Percentiles rank a stretch among this genome's conserved stretches.
phyloP scores from a whole-genome alignment of 2,329 filamentous ascomycete species.

The Aspergillus sp. region DNA sequence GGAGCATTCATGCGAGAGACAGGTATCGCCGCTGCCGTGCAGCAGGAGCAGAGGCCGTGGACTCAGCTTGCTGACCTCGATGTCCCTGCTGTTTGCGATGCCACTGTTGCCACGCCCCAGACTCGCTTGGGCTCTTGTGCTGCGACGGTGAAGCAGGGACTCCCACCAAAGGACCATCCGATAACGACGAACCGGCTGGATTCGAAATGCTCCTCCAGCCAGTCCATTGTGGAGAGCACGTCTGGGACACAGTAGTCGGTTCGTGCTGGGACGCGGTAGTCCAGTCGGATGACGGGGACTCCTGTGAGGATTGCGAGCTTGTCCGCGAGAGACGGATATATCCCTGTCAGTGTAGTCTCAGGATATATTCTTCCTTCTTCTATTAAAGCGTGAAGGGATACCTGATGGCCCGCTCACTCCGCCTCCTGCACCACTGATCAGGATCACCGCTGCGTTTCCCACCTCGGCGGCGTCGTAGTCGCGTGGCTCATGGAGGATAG shows the following conservation, averaged over 20 bases:
- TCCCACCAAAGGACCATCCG: conserved; percentile 47
- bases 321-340: conserved; percentile 42
- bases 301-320: conserved; percentile 41
- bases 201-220: conserved; percentile 30
- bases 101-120: conserved; percentile 40
- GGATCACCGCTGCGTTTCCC: conserved; percentile 25
- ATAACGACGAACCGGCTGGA: conserved; percentile 40
- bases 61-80: conserved; percentile 29
- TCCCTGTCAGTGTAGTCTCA: no score
- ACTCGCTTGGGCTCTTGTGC: conserved; percentile 31
- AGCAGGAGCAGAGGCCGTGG: conserved; percentile 40
- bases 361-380: no score
- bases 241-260: conserved; percentile 39
- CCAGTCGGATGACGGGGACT: conserved; percentile 42
- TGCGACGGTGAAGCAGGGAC: conserved; percentile 41
- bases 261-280: conserved; percentile 40
- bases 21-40: conserved; percentile 41
- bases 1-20: conserved; percentile 34
- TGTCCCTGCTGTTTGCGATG: conserved; percentile 40
- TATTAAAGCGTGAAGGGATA: conserved; percentile 15
- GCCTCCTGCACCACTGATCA: conserved; percentile 37
- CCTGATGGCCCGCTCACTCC: conserved; percentile 42
- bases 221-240: conserved; percentile 37
- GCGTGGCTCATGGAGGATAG: conserved; percentile 35
- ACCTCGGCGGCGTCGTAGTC: conserved; percentile 19